A percentile compares a stretch with the other conserved stretches of the same genome.
Conservation (phyloP, 2,329 filamentous ascomycete species). For the Madurella fahalii region DNA sequence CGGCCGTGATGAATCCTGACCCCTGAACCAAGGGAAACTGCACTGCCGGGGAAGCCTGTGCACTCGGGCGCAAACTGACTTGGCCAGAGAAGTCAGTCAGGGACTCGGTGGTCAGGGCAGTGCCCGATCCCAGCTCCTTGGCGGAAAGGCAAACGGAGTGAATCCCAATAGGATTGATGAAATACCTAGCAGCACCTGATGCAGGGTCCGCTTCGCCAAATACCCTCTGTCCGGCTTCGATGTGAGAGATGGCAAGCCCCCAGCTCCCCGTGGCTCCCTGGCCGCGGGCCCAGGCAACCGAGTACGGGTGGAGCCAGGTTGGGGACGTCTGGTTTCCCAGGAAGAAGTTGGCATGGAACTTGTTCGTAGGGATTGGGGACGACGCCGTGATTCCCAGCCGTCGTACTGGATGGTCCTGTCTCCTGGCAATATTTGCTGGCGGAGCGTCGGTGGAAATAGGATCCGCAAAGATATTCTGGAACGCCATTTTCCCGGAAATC, state of each 20-base stretch:
- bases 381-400: slow-evolving; percentile 46
- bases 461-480: slow-evolving; percentile 50
- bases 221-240: slow-evolving; percentile 62
- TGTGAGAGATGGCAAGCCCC: slow-evolving; percentile 74
- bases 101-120: slow-evolving; percentile 51
- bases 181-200: slow-evolving; percentile 64
- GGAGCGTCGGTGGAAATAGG: slow-evolving; percentile 53
- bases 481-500: slow-evolving; percentile 28
- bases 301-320: slow-evolving; percentile 73
- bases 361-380: slow-evolving; percentile 66
- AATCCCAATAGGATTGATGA: slow-evolving; percentile 75
- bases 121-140: slow-evolving; percentile 61
- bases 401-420: slow-evolving; percentile 55
- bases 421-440: slow-evolving; percentile 42
- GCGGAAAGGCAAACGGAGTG: slow-evolving; percentile 80
- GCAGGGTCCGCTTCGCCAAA: slow-evolving; percentile 56
- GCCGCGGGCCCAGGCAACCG: slow-evolving; percentile 63
- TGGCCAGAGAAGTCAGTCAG: slow-evolving; percentile 59
- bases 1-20: slow-evolving; percentile 78
- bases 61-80: slow-evolving; percentile 59
- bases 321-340: slow-evolving; percentile 66
- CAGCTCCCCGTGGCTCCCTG: slow-evolving; percentile 61
- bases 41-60: slow-evolving; percentile 55
- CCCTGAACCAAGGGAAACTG: slow-evolving; percentile 84
- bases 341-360: slow-evolving; percentile 78